phyloP scores from a whole-genome alignment of 805 yeast species.

The Yamadazyma ubonensis region DNA sequence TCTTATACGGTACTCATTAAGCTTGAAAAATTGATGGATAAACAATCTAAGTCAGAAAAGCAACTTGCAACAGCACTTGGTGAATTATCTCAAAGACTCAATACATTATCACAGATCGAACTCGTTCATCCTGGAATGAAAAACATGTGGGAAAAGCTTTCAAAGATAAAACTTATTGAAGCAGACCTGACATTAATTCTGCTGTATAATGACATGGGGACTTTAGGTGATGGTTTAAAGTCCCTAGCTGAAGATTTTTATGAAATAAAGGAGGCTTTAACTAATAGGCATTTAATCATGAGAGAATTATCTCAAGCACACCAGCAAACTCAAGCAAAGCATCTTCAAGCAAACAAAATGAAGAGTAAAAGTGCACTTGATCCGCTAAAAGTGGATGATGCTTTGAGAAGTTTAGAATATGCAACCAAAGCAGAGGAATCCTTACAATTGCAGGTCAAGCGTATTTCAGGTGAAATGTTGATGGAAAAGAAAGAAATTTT shows the following conservation, averaged over 20 bases:
- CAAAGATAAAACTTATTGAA: slow-evolving; percentile 62
- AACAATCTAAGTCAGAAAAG: slow-evolving; percentile 56
- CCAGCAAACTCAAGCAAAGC: slow-evolving; percentile 65
- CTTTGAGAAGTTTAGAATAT: slow-evolving; percentile 72
- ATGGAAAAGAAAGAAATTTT: slow-evolving; percentile 66
- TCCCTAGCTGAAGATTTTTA: slow-evolving; percentile 72
- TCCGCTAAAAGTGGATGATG: slow-evolving; percentile 89
- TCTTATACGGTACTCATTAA: slow-evolving; percentile 61
- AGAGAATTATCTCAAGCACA: slow-evolving; percentile 83
- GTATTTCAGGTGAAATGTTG: slow-evolving; percentile 84
- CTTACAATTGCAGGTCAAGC: slow-evolving; percentile 70
- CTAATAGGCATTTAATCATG: slow-evolving; percentile 90
- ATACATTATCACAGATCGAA: slow-evolving; percentile 43
- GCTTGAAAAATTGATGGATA: slow-evolving; percentile 52
- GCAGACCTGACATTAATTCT: slow-evolving; percentile 77
- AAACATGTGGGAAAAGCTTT: slow-evolving; percentile 73
- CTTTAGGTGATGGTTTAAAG: slow-evolving; percentile 72
- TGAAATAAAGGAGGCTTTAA: slow-evolving; percentile 86
- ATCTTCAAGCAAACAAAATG: slow-evolving; percentile 67
- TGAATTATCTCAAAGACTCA: slow-evolving; percentile 48
- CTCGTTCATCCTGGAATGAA: slow-evolving; percentile 65
- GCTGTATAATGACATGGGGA: slow-evolving; percentile 69
- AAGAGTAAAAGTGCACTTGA: slow-evolving; percentile 73
- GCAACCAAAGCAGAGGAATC: slow-evolving; percentile 77
- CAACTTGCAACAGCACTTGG: slow-evolving; percentile 45